Conservation (phyloP, 2,329 filamentous ascomycete genomes). For the Calycina marina region DNA sequence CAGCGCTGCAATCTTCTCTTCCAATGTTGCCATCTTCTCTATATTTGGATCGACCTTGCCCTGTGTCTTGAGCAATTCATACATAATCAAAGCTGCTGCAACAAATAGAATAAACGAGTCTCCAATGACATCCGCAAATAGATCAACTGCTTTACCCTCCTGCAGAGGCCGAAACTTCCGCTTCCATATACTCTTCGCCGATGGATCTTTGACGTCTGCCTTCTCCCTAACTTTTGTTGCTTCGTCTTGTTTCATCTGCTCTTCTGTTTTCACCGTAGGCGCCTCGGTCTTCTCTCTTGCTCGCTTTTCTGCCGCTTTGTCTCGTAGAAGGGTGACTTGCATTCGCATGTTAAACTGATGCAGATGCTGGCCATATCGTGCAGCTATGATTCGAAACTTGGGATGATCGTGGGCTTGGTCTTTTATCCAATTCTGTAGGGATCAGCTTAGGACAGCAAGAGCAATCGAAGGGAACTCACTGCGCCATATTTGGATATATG, state of each 20-base stretch:
- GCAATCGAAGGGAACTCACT: constrained; percentile 28
- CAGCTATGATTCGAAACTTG: constrained; percentile 44
- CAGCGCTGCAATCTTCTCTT: constrained; percentile 39
- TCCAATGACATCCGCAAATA: constrained; percentile 51
- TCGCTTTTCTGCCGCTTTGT: constrained; percentile 39
- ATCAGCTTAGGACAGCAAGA: constrained; percentile 6
- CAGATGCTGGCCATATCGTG: constrained; percentile 46
- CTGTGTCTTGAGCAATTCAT: constrained; percentile 44
- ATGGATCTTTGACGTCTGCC: constrained; percentile 10
- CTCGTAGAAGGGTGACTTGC: constrained; percentile 42
- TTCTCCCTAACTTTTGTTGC: constrained; percentile 28
- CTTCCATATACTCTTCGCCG: constrained; percentile 41
- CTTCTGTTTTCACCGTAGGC: constrained; percentile 48
- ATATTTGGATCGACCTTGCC: constrained; percentile 44
- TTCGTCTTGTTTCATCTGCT: constrained; percentile 41
- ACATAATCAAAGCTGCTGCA: constrained; percentile 40
- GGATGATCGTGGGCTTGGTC: constrained; percentile 49
- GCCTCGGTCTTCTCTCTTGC: constrained; percentile 48
- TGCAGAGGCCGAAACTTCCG: constrained; percentile 49
- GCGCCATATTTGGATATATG: constrained; percentile 57
- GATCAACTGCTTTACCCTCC: constrained; percentile 48
- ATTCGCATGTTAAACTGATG: constrained; percentile 55
- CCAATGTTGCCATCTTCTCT: constrained; percentile 36
- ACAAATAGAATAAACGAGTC: constrained; percentile 48
- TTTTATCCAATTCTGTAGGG: constrained; percentile 46